Evolutionary conservation across 176 grass and related monocot genomes (phyloP).

Genomic region (Ananas comosus): DNA sequence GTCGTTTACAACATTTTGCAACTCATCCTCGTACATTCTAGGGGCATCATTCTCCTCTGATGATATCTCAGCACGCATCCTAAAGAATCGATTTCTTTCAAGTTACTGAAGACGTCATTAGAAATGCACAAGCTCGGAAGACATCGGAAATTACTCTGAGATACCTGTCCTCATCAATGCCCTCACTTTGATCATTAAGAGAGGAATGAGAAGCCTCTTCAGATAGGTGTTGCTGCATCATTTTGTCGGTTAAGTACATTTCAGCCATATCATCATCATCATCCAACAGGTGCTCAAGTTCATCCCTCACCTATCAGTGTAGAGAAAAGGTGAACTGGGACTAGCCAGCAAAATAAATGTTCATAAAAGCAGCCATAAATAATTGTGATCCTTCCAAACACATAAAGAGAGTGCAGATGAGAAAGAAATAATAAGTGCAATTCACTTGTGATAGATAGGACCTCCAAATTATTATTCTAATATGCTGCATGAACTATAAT

Average conservation of each 20-base stretch:
- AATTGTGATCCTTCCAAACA: too few species aligned
- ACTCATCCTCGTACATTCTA: background rate
- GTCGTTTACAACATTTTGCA: slow-evolving; percentile 1
- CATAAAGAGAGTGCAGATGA: too few species aligned
- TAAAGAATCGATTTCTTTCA: background rate
- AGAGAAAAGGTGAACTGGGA: background rate
- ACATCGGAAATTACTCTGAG: background rate
- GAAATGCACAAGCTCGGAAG: background rate
- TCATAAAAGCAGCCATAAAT: background rate
- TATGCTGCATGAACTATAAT: too few species aligned
- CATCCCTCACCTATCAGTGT: slow-evolving; percentile 56
- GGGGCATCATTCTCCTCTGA: background rate
- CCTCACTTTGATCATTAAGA: background rate
- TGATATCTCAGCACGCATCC: background rate
- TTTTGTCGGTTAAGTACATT: slow-evolving; percentile 61
- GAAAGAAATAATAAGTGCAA: too few species aligned
- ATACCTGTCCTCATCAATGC: slow-evolving; percentile 34
- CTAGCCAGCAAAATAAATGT: background rate
- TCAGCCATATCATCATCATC: slow-evolving; percentile 63
- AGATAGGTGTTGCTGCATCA: slow-evolving; percentile 18
- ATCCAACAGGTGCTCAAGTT: slow-evolving; percentile 63
- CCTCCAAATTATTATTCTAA: too few species aligned
- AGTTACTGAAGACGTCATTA: background rate
- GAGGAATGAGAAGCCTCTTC: slow-evolving; percentile 14
- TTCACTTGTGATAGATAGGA: too few species aligned